Evolutionary conservation across 2,329 filamentous ascomycete genomes (phyloP), one percentile per base, ranked within the genome.

Genomic region (Clonostachys solani): DNA sequence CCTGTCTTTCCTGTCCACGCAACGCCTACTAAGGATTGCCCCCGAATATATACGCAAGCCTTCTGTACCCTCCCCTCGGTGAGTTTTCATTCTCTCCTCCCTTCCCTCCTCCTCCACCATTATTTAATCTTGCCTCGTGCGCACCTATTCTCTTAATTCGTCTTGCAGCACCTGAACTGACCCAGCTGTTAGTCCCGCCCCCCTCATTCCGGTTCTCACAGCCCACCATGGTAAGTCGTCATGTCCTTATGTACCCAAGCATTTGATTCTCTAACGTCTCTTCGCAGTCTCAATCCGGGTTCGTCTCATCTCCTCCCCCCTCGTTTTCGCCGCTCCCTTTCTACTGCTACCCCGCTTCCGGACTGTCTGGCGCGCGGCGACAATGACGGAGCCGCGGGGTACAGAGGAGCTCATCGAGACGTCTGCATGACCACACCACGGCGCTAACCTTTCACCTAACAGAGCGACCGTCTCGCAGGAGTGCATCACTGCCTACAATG

Each of bases 381-480:
- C 15, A 18, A 45, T 42, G 40, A 42, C 23, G 38, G 37, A 35
- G 13, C 19, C 36, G 15, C 19, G 42, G 36, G 35, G 41, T 19
- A 18, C 44, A 29, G 35, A 35, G 15, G 12, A 33, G 40, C 40
- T 15, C 40, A 42, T 29, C 23, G 8, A 42, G 23, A 47, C 45
- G 17, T 19, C 15, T 19, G 33, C 17, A 34, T 37, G 43, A 44
- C 7, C 6, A 18, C 15, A 15, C 29, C 13, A n/a, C 12, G 40
- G 33, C 19, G 55, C 61, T 64, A 57, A 63, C 56, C 36, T 47
- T 42, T 16, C 37, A 43, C 47, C 49, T 42, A 49, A 48, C 69
- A 91, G 87, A 79, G 86, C 87, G 59, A 77, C 78, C 65, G 83
- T 91, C 61, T 73, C 79, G 56, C 78, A 81, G 64, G 86, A 92